Base-by-base conservation (phyloP, 1,139 yeast genomes). In the Candida tunisiensis region DNA sequence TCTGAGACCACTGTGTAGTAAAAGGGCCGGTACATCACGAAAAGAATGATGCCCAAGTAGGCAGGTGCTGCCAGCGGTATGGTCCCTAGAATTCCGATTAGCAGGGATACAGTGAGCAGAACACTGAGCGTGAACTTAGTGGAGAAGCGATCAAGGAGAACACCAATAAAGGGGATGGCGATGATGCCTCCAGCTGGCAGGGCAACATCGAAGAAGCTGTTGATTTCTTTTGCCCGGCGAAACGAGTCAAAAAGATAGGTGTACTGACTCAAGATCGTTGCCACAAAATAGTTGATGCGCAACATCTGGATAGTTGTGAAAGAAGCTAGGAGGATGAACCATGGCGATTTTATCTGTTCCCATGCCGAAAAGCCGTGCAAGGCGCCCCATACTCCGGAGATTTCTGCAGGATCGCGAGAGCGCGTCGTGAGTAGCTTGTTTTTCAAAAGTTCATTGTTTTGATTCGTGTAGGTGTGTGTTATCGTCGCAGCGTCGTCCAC, bases 1-100 rank as follows among this genome's bases (percentile, higher is more conserved):
- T 85, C 95, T 4, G 93, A 77, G 2, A 83, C 79, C 1, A 93
- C 82, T 2, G 96, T 83, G 51, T 83, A 85, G 45, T 78, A 82
- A 44, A 83, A 78, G 10, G 96, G 95, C 48, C 96, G 65, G 51
- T 78, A 83, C 2, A 79, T 58, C n/a, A 80, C 94, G 37, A 85
- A 59, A 16, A 77, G 41, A 6, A 26, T 8, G 5, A 31, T 24
- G 4, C 25, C 26, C 10, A 16, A 8, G 6, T 8, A 7, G 29
- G 28, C 26, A 8, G 5, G 10, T 15, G 22, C 24, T 2, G 23
- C 9, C 8, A 26, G 11, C 12, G 20, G 25, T 1, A 68, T 40
- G 24, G 82, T 74, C 7, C 93, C 93, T 35, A 80, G 71, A 5
- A 58, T 28, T 4, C 74, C 43, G 0, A 42, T 34, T 1, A 25